Base-by-base conservation (phyloP, 2,329 filamentous ascomycete species). In the Penicillium sp. region DNA sequence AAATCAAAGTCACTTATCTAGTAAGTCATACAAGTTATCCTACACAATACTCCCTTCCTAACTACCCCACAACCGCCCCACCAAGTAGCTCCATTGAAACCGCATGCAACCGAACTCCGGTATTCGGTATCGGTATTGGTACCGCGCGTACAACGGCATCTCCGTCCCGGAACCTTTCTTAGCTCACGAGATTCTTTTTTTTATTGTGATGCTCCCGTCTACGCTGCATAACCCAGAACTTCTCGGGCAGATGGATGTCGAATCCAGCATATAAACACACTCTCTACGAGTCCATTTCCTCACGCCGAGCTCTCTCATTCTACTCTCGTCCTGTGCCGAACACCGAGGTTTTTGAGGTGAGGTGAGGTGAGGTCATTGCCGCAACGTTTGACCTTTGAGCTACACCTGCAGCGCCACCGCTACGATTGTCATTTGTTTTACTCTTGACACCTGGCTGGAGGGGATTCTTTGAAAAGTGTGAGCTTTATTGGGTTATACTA, bases 181-280 rank as follows among this genome's bases (percentile, higher is more conserved):
- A 27, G 26, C 48, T 59, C 50, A 52, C 32, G 15, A 15, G 24
- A 27, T 20, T 32, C 40, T 51, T 54, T 59, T 58, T 58, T 60
- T 51, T 48, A 21, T 46, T 42, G 32, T 41, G 62, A 75, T 73
- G 68, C 69, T 75, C 65, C 58, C 51, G 61, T 59, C 69, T 75
- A 75, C 73, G 73, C 73, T 43, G 73, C 70, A 75, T 73, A 74
- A 64, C 68, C 68, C 71, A 75, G 69, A 67, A 75, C 72, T 58
- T 58, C 39, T 32, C 59, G 61, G 61, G 58, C 59, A 54, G 52
- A 58, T 46, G 58, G 60, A 63, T 29, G 24, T 29, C 3, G 54
- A 27, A 30, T 29, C 3, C 12, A 24, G 30, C 55, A 54, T 57
- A 61, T 46, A 53, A 45, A 42, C 54, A 7, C 21, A 30, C 23